Evolutionary conservation across 208 protist genomes (phyloP), one percentile per base, ranked within the genome.

Genomic region (Wallacemonas sp.): DNA sequence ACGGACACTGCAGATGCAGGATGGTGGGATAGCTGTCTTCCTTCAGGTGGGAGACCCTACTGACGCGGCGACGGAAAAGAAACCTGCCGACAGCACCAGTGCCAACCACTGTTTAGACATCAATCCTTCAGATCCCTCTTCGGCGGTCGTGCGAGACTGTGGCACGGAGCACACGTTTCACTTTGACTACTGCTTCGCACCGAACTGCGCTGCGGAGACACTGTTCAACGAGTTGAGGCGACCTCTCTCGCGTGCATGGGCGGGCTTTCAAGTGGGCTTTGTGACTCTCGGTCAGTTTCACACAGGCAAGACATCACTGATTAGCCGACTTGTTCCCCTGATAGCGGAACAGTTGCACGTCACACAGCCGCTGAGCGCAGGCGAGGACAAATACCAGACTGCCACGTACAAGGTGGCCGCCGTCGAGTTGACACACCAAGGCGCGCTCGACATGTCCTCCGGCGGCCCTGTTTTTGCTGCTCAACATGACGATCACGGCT

Each of bases 91-190:
- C n/a, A n/a, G n/a, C n/a, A n/a, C n/a, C n/a, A n/a, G n/a, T n/a
- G n/a, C n/a, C n/a, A n/a, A n/a, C n/a, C n/a, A n/a, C 5, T 14
- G 19, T 2, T 38, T 73, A 8, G 44, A 26, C 8, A 49, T 82
- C 21, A 54, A 75, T 17, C 63, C 62, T 2, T 31, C 34, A 12
- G 74, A 84, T 27, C 41, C 65, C 2, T 72, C 76, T 11, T 77
- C 86, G 47, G 19, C 84, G 22, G 21, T 72, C 15, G 27, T 94
- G 8, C 66, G 26, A 21, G 68, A 88, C 27, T 83, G 84, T 17
- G 62, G 73, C 14, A 45, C 39, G n/a, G 72, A 61, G 14, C 31
- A 65, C 15, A 45, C 31, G 3, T 72, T 72, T 31, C 66, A 79
- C 44, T 81, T 79, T 27, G 77, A 88, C 60, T 62, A 66, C 27